Evolutionary conservation across 148 eudicot species (phyloP), one percentile per base, ranked within the genome.

Genomic region (Nepenthes gracilis): DNA sequence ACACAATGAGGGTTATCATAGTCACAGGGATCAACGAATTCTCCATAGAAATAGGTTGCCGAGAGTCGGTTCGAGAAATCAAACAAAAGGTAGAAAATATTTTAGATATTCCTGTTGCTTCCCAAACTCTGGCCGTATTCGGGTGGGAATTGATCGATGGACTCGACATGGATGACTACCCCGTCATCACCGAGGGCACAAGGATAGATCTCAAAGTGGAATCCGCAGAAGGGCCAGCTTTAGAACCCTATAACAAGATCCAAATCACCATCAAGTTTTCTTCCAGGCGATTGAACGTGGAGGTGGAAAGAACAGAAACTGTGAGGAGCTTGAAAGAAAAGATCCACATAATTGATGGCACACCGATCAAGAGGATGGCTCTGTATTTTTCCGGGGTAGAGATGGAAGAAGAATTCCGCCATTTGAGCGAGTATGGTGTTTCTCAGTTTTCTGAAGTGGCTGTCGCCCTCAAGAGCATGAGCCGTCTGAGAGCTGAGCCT

Each of bases 321-420:
- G 84, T 92, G 1, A 55, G 83, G 43, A 88, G 91, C 74, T 69
- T 92, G 47, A 92, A 86, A 71, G 98, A 92, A 54, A 92, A 92
- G 74, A 86, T 92, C 64, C 96, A 92, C 68, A 92, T 92, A 2
- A 71, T 88, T 2, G 94, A 85, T 35, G 91, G 85, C 12, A 92
- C 96, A 8, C 94, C 98, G 0, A 85, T 88, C 10, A 79, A 81
- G 49, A 74, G 96, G 69, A 85, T 92, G 88, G 55, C 67, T 1
- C 66, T 92, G 1, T 82, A 66, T 52, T 79, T 67, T 23, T 66
- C 79, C 0, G 98, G 98, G 35, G 53, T 61, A 1, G 98, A 88
- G 61, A 70, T 92, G 90, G 85, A 74, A 36, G 94, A 92, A 2
- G 98, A 88, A 6, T 79, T 57, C 54, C 75, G 88, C 2, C 61